A percentile compares a stretch with the other conserved stretches of the same genome.
phyloP scores from a whole-genome alignment of 805 yeast genomes.

The Debaryomyces tyrocola region DNA sequence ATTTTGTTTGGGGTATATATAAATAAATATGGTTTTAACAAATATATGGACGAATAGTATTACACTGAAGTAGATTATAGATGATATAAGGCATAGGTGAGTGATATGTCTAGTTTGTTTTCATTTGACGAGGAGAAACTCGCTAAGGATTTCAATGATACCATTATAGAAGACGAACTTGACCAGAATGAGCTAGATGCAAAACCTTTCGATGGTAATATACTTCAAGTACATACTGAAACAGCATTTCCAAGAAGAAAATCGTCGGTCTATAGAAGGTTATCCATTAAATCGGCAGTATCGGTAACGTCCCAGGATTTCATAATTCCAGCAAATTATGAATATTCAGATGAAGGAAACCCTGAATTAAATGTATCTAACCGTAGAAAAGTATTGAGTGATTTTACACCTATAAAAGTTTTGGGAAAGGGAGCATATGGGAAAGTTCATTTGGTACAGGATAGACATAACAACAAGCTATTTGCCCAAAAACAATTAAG shows the following conservation, averaged over 20 bases:
- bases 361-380: background rate
- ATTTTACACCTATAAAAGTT: constrained; percentile 74
- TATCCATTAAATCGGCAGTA: constrained; percentile 9
- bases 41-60: no score
- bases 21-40: no score
- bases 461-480: constrained; percentile 56
- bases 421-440: constrained; percentile 90
- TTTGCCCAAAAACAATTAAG: constrained; percentile 86
- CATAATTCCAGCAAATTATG: constrained; percentile 11
- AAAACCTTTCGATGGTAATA: background rate
- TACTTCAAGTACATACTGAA: background rate
- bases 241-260: constrained; percentile 1
- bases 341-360: constrained; percentile 1
- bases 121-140: constrained; percentile 15
- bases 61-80: background rate
- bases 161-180: background rate
- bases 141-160: constrained; percentile 1
- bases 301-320: constrained; percentile 7
- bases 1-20: no score
- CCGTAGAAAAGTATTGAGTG: constrained; percentile 26
- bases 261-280: constrained; percentile 16
- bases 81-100: background rate
- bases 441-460: constrained; percentile 76
- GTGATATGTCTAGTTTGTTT: constrained; percentile 8
- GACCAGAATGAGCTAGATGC: constrained; percentile 1